Evolutionary conservation across 345 rosid genomes (phyloP), one percentile per base, ranked within the genome.

Genomic region (Garcia nutans): DNA sequence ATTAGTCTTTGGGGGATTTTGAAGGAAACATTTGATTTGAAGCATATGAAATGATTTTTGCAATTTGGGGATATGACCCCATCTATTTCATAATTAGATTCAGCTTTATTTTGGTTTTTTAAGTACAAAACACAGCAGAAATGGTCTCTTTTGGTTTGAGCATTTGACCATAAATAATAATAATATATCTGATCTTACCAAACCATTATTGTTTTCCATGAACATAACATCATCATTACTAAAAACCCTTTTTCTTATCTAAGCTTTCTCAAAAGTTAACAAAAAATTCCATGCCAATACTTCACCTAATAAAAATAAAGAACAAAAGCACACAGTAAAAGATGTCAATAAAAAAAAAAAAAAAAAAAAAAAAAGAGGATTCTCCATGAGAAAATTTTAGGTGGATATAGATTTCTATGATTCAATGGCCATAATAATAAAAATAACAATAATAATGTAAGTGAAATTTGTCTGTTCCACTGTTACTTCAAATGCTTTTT

Each of bases 111-210:
- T 57, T 76, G 68, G 68, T 80, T 71, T 68, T 77, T 72, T 13
- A 82, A 85, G 91, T 86, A 87, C 84, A 80, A 5, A 79, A 74
- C 79, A 68, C 64, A 74, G 37, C 78, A 61, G 54, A 75, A 75
- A 24, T 57, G 58, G 65, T 50, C 66, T 45, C 65, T 42, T 59
- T 61, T 79, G 79, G 81, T 81, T 83, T 87, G 70, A 65, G 78
- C 67, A 74, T 84, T 91, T 87, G 89, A 89, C 90, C 89, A 84
- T 20, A 72, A 75, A 44, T 44, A 31, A 26, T 52, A n/a, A n/a
- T n/a, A n/a, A 24, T 71, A 26, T 24, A 72, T 74, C 76, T 77
- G 75, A 72, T 73, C 76, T 78, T 71, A 74, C 52, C 37, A 61
- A 47, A 16, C 76, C 80, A 70, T 23, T 61, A 44, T 65, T 42